These are phyloP conservation scores for Straminergon stramineum DNA, from an alignment of 225 moss, liverwort and hornwort genomes.

Conservation along the genomic window DNA sequence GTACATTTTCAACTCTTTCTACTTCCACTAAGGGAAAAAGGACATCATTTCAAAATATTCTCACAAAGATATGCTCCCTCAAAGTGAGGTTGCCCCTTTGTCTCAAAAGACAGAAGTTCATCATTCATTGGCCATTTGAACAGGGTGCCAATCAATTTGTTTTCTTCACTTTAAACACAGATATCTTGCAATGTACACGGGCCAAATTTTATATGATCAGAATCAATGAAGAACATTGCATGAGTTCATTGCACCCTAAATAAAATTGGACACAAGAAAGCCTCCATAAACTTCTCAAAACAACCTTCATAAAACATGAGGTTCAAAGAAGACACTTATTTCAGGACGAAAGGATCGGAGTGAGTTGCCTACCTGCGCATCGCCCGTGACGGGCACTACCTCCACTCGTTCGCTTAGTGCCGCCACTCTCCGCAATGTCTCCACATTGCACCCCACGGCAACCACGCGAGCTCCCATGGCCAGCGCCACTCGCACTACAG, in stretches of 20 bases:
- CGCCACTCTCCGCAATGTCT: not conserved
- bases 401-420: not conserved
- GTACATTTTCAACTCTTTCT: too few relatives aligned
- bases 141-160: not conserved
- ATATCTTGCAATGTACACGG: not conserved
- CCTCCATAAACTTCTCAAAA: not conserved
- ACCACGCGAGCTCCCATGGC: not conserved
- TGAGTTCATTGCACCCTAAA: not conserved
- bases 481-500: not conserved
- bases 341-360: not conserved
- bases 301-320: not conserved
- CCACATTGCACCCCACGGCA: not conserved
- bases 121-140: not conserved
- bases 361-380: not conserved
- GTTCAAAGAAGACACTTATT: not conserved
- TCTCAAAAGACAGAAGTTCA: rapidly evolving
- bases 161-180: not conserved
- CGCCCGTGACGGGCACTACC: not conserved
- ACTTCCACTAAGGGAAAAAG: too few relatives aligned
- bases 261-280: not conserved
- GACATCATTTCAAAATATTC: too few relatives aligned
- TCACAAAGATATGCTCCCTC: too few relatives aligned
- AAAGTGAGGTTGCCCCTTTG: not conserved
- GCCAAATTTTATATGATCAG: not conserved
- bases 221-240: not conserved